phyloP scores from a whole-genome alignment of 371 early-diverging fungal species.

The Paraphysoderma sedebokerense region DNA sequence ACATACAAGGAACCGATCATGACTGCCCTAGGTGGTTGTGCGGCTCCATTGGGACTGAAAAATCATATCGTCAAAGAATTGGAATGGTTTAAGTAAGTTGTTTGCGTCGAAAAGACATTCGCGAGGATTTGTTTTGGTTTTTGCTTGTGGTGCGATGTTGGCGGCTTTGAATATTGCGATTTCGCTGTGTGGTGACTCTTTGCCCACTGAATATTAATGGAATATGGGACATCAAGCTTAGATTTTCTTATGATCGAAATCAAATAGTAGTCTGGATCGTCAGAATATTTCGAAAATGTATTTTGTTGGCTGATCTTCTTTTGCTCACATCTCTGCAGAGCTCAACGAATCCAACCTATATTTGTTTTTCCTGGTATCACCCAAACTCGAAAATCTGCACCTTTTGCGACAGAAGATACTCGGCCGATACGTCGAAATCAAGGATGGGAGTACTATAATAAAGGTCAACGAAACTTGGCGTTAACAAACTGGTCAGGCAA shows the following conservation, averaged over 20 bases:
- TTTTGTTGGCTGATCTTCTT: background rate
- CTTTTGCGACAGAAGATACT: constrained; percentile 41
- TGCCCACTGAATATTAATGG: background rate
- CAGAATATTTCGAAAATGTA: background rate
- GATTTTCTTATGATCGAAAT: background rate
- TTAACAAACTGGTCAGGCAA: constrained; percentile 34
- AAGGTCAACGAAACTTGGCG: constrained; percentile 40
- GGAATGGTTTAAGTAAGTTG: constrained; percentile 32
- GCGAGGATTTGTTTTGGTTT: background rate
- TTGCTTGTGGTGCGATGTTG: background rate
- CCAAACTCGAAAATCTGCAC: constrained; percentile 50
- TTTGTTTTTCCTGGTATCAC: constrained; percentile 63
- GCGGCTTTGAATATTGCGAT: background rate
- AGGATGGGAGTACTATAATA: constrained; percentile 55
- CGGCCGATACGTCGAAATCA: constrained; percentile 39
- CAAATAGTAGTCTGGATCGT: background rate
- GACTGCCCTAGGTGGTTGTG: constrained; percentile 47
- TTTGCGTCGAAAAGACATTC: background rate
- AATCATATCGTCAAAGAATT: constrained; percentile 45
- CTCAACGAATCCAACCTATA: constrained; percentile 42
- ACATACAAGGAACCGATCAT: constrained; percentile 29
- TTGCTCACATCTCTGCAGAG: constrained; percentile 1
- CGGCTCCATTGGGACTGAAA: constrained; percentile 32
- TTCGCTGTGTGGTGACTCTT: background rate
- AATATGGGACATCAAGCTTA: background rate